phyloP scores from a whole-genome alignment of 73 alveolate species.

The Effrenium voratum region DNA sequence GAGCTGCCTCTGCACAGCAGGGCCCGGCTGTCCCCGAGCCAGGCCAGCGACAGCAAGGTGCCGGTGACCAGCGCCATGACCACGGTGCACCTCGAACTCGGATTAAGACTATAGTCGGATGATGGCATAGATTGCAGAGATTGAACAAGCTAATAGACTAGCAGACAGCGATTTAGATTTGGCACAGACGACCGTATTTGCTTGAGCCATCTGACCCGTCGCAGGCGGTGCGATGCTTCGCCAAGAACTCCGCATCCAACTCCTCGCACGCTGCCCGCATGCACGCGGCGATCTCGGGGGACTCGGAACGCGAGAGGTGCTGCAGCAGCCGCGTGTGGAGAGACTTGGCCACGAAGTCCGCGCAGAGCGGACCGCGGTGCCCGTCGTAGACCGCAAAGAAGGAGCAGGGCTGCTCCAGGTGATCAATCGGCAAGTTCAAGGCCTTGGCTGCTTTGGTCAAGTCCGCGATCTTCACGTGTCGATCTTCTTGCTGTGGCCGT shows the following conservation, averaged over 20 bases:
- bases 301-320: not conserved
- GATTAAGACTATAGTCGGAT: too few relatives aligned
- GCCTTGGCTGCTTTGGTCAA: slow-evolving; percentile 34
- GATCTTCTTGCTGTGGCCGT: slow-evolving; percentile 52
- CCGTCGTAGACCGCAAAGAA: slow-evolving; percentile 47
- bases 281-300: not conserved
- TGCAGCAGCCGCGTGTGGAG: slow-evolving; percentile 14
- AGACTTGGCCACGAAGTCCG: slow-evolving; percentile 49
- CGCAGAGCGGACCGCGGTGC: slow-evolving; percentile 52
- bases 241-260: slow-evolving; percentile 12
- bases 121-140: too few relatives aligned
- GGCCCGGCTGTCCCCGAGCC: slow-evolving; percentile 40
- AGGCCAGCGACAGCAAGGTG: not conserved
- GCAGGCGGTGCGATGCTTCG: not conserved
- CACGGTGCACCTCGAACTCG: slow-evolving; percentile 4
- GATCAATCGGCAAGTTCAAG: slow-evolving; percentile 51
- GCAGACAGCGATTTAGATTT: too few relatives aligned
- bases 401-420: slow-evolving; percentile 59
- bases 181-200: too few relatives aligned
- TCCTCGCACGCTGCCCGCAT: slow-evolving; percentile 7
- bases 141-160: too few relatives aligned
- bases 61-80: slow-evolving; percentile 30
- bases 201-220: too few relatives aligned
- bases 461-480: slow-evolving; percentile 61
- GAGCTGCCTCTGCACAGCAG: slow-evolving; percentile 27